These are phyloP conservation scores for Aspergillus ustus DNA, from an alignment of 2,329 filamentous ascomycete species.

Conservation along the genomic window DNA sequence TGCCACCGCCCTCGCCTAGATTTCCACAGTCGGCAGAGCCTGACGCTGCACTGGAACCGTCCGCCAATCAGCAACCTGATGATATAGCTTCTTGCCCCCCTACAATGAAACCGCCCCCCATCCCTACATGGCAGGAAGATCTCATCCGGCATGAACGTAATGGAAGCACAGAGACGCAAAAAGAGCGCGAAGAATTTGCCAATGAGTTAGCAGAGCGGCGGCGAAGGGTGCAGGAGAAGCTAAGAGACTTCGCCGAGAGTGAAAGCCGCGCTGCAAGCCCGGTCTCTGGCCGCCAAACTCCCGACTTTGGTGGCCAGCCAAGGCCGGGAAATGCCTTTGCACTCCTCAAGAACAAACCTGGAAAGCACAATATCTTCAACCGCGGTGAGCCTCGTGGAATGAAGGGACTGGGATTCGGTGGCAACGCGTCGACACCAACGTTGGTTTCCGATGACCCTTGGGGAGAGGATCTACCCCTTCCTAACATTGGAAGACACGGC, in stretches of 20 bases:
- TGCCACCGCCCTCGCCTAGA: conserved; percentile 55
- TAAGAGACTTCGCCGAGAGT: conserved; percentile 48
- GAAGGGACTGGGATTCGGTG: conserved; percentile 48
- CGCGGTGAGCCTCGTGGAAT: conserved; percentile 43
- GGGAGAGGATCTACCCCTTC: conserved; percentile 42
- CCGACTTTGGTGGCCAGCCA: conserved; percentile 34
- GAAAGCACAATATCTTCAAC: conserved; percentile 36
- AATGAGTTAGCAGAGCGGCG: conserved; percentile 54
- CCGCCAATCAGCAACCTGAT: conserved; percentile 4
- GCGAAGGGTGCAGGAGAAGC: conserved; percentile 53
- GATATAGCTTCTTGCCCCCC: neutral
- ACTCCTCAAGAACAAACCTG: conserved; percentile 48
- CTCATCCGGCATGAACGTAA: conserved; percentile 48
- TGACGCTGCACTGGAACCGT: conserved; percentile 13
- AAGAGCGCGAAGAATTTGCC: conserved; percentile 54
- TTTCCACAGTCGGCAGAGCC: conserved; percentile 39
- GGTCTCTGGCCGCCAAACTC: conserved; percentile 39
- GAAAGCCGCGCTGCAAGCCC: conserved; percentile 52
- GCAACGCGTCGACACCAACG: conserved; percentile 43
- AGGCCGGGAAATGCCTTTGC: conserved; percentile 50
- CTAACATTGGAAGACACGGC: conserved; percentile 36
- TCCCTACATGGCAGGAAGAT: conserved; percentile 55
- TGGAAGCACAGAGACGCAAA: conserved; percentile 54
- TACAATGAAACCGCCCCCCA: neutral
- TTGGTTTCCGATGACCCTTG: conserved; percentile 40